Evolutionary conservation across 352 stramenopile species (phyloP).

Genomic region (Phytophthora tubulina): DNA sequence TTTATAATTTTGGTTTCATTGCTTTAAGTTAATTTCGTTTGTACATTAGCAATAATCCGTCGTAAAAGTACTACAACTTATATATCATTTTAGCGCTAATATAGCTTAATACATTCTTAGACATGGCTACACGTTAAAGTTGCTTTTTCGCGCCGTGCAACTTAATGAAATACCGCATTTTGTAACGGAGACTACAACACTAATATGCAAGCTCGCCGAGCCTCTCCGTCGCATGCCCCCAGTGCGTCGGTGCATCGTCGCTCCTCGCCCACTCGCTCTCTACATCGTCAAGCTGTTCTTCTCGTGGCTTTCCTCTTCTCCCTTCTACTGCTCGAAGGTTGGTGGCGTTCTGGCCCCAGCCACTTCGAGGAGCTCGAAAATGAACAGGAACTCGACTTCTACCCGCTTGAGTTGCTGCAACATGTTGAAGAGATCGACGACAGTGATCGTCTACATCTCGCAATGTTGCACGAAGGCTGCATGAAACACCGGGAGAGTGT

Average conservation of each 20-base stretch:
- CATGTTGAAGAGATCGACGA: conserved; percentile 33
- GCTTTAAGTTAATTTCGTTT: no score
- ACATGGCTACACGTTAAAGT: neutral
- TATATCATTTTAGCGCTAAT: no score
- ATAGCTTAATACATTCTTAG: no score
- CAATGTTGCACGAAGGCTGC: conserved; percentile 60
- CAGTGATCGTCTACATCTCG: conserved; percentile 55
- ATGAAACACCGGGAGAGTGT: conserved; percentile 49
- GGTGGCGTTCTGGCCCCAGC: conserved; percentile 28
- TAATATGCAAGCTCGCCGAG: conserved; percentile 11
- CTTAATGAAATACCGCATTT: neutral
- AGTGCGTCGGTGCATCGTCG: conserved; percentile 7
- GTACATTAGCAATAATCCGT: no score
- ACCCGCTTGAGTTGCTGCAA: conserved; percentile 33
- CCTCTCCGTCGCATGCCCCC: neutral
- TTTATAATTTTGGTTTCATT: no score
- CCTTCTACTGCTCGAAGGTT: conserved; percentile 28
- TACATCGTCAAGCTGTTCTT: conserved; percentile 4
- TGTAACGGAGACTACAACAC: neutral
- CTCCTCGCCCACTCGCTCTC: conserved; percentile 3
- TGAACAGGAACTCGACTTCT: conserved; percentile 37
- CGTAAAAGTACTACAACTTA: no score
- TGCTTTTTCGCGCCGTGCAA: neutral
- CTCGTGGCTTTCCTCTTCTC: conserved; percentile 5
- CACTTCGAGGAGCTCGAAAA: conserved; percentile 38